phyloP scores from a whole-genome alignment of 352 stramenopile species.

The Phytophthora litchii region DNA sequence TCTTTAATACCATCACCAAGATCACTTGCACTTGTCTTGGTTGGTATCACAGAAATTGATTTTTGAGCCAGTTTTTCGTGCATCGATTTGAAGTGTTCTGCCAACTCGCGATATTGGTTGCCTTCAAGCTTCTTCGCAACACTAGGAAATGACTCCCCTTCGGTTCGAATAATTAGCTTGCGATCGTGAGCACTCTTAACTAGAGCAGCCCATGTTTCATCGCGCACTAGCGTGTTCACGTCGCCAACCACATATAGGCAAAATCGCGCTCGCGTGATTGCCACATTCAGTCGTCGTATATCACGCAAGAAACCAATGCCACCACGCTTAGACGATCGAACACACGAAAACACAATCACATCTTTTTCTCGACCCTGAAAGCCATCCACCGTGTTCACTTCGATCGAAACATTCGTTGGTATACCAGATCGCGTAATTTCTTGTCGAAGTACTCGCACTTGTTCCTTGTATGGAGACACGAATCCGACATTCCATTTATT shows the following conservation, averaged over 20 bases:
- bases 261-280: slow-evolving; percentile 89
- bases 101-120: slow-evolving; percentile 44
- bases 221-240: slow-evolving; percentile 70
- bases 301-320: slow-evolving; percentile 92
- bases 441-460: slow-evolving; percentile 86
- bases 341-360: slow-evolving; percentile 98
- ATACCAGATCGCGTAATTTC: slow-evolving; percentile 63
- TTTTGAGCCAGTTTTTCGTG: slow-evolving; percentile 69
- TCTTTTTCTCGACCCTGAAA: slow-evolving; percentile 99
- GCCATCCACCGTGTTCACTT: slow-evolving; percentile 97
- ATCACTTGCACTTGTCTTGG: slow-evolving; percentile 14
- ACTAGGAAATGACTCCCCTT: slow-evolving; percentile 44
- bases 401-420: slow-evolving; percentile 67
- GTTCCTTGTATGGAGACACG: slow-evolving; percentile 98
- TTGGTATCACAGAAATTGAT: slow-evolving; percentile 12
- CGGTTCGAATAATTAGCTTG: slow-evolving; percentile 64
- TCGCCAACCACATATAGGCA: slow-evolving; percentile 90
- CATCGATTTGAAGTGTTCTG: slow-evolving; percentile 71
- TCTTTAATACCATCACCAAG: slow-evolving; percentile 11
- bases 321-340: slow-evolving; percentile 81
- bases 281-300: slow-evolving; percentile 90
- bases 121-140: slow-evolving; percentile 50
- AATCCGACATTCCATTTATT: slow-evolving; percentile 93
- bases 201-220: slow-evolving; percentile 82
- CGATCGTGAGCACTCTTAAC: slow-evolving; percentile 75